phyloP scores from a whole-genome alignment of 345 rosid species.

The Passiflora organensis region DNA sequence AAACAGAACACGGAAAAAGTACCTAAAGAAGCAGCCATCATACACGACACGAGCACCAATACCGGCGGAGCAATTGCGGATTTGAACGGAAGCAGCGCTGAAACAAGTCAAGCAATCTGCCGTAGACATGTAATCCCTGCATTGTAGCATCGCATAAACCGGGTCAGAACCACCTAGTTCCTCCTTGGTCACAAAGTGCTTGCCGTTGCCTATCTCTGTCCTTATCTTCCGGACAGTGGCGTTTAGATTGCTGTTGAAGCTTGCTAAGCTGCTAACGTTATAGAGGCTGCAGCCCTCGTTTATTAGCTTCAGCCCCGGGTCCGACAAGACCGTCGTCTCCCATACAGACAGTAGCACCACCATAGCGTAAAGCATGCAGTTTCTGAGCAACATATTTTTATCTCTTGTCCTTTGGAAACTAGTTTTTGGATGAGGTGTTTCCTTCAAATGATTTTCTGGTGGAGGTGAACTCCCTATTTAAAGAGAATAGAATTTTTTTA shows the following conservation, averaged over 20 bases:
- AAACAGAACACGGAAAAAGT: not conserved
- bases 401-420: too few species aligned
- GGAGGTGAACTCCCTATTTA: too few species aligned
- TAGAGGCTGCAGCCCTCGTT: not conserved
- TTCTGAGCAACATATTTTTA: not conserved
- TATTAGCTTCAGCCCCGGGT: not conserved
- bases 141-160: constrained; percentile 32
- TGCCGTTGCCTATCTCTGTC: constrained; percentile 4
- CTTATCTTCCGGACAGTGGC: constrained; percentile 13
- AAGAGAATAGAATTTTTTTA: too few species aligned
- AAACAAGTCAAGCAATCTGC: constrained; percentile 33
- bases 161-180: constrained; percentile 16
- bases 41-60: constrained; percentile 39
- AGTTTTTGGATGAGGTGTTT: too few species aligned
- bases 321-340: too few species aligned
- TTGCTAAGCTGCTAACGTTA: not conserved
- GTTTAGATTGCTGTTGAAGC: constrained; percentile 27
- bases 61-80: constrained; percentile 27
- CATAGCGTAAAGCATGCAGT: too few species aligned
- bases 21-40: constrained; percentile 42
- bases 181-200: constrained; percentile 30
- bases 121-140: constrained; percentile 31
- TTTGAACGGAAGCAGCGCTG: constrained; percentile 14
- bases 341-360: too few species aligned
- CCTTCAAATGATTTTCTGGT: too few species aligned